Percentiles rank a stretch among this genome's conserved stretches.
Evolutionary conservation across 768 basidiomycete genomes (phyloP).

Genomic region (Kwoniella sp.): DNA sequence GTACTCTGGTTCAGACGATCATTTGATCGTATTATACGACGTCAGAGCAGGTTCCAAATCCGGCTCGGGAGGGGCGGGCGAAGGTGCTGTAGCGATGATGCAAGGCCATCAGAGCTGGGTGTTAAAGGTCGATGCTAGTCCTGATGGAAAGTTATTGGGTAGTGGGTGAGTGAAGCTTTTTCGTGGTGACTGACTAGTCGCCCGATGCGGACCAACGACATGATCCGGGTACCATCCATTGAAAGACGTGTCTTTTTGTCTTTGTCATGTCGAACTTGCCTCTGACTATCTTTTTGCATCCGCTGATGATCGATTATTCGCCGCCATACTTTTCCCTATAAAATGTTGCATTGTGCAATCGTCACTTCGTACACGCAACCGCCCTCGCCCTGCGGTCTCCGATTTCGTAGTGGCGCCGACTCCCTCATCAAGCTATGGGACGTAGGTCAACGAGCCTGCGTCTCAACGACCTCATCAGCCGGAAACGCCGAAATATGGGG

Average conservation of each 20-base stretch:
- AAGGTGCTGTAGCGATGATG: slow-evolving; percentile 79
- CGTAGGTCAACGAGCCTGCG: slow-evolving; percentile 51
- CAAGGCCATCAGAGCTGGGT: slow-evolving; percentile 92
- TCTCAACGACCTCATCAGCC: slow-evolving; percentile 29
- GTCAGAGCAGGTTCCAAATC: slow-evolving; percentile 63
- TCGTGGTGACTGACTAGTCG: not conserved
- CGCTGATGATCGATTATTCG: too few species aligned
- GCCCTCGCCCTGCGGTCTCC: too few species aligned
- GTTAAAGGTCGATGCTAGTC: slow-evolving; percentile 76
- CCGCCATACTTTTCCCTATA: not conserved
- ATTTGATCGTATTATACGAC: slow-evolving; percentile 85
- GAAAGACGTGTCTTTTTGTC: too few species aligned
- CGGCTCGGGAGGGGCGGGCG: slow-evolving; percentile 64
- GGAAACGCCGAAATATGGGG: slow-evolving; percentile 51
- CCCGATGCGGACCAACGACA: too few species aligned
- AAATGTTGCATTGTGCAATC: too few species aligned
- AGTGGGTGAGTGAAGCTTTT: slow-evolving; percentile 66
- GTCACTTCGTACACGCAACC: too few species aligned
- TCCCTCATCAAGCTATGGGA: slow-evolving; percentile 52
- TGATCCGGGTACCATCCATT: too few species aligned
- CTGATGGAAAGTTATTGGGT: slow-evolving; percentile 74
- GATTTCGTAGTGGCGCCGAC: slow-evolving; percentile 53
- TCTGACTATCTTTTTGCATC: too few species aligned
- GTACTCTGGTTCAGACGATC: slow-evolving; percentile 88
- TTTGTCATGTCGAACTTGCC: too few species aligned